Conservation (phyloP, 306 rosid genomes). For the Rosa persica region DNA sequence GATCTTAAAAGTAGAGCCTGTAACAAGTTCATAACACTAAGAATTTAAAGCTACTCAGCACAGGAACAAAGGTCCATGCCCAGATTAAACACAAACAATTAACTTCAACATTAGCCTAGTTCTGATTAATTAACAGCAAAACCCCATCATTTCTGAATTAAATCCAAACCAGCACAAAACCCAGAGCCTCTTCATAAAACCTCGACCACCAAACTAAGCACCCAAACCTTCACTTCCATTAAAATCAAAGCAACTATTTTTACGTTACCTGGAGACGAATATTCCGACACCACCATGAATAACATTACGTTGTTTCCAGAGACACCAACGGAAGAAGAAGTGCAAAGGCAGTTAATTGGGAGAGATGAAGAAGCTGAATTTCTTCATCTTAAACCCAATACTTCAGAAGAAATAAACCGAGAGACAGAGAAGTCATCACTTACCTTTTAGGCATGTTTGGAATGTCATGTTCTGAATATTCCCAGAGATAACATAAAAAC, state of each 20-base stretch:
- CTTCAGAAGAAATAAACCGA: too few species aligned
- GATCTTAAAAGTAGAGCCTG: not conserved
- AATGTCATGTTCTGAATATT: conserved; percentile 64
- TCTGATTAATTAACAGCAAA: not conserved
- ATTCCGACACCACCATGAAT: too few species aligned
- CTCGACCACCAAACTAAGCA: not conserved
- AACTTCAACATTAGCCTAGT: not conserved
- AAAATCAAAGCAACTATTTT: not conserved
- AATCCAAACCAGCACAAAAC: not conserved
- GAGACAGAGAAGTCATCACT: too few species aligned
- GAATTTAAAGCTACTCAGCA: not conserved
- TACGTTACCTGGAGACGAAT: too few species aligned
- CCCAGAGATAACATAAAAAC: conserved; percentile 58
- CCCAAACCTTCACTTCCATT: not conserved
- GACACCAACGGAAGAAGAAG: too few species aligned
- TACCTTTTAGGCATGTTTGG: too few species aligned
- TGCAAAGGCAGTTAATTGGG: too few species aligned
- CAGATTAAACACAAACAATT: not conserved
- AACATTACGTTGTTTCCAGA: too few species aligned
- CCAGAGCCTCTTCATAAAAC: not conserved
- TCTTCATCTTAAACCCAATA: too few species aligned
- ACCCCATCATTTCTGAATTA: not conserved
- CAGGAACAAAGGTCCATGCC: not conserved
- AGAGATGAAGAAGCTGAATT: too few species aligned
- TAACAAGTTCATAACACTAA: not conserved